phyloP scores from a whole-genome alignment of 1,284 basidiomycete species.

The Trichosporon faecale region DNA sequence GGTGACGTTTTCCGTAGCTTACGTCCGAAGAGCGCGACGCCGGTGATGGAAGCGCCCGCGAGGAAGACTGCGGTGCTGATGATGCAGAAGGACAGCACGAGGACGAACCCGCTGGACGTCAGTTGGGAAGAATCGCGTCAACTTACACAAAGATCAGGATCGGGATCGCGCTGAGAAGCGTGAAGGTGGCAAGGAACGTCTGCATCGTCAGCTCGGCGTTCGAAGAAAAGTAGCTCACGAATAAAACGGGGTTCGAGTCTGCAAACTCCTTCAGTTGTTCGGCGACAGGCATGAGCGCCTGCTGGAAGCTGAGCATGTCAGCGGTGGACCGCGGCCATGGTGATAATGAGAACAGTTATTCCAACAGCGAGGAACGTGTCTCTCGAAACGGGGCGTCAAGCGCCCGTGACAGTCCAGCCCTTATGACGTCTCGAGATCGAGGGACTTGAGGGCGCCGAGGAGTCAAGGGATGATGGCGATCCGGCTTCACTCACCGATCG shows the following conservation, averaged over 20 bases:
- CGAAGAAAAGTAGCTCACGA: background rate
- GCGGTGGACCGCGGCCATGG: background rate
- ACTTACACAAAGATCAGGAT: background rate
- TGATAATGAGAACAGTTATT: background rate
- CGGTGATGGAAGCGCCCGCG: background rate
- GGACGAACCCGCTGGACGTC: background rate
- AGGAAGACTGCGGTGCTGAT: constrained; percentile 7
- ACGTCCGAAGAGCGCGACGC: background rate
- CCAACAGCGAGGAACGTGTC: background rate
- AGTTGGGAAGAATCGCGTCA: background rate
- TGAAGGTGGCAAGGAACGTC: constrained; percentile 8
- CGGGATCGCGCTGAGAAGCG: constrained; percentile 1
- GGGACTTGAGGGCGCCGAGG: background rate
- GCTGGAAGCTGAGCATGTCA: constrained; percentile 3
- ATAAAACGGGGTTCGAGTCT: constrained; percentile 2
- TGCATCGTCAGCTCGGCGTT: background rate
- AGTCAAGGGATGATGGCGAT: background rate
- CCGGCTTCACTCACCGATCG: background rate
- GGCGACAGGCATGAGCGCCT: constrained; percentile 6
- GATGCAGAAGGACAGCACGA: constrained; percentile 2
- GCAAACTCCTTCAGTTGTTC: constrained; percentile 9
- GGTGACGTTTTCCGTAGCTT: background rate
- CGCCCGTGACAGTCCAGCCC: background rate
- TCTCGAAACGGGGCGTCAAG: background rate
- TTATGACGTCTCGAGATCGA: background rate